Conservation (phyloP, 305 asterid genomes). For the Fraxinus dipetala region DNA sequence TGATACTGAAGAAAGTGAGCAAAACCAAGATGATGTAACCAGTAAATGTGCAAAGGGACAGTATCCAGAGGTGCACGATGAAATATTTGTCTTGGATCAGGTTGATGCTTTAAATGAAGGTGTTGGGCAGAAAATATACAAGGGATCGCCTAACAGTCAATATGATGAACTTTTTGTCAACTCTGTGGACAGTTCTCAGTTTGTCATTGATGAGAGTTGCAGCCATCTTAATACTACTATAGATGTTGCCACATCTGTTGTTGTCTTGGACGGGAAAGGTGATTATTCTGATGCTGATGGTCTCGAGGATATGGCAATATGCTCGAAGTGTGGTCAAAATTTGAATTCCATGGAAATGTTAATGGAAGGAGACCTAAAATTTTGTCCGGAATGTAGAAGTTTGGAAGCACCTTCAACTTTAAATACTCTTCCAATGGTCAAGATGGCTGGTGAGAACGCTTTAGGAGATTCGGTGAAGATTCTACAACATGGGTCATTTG, state of each 20-base stretch:
- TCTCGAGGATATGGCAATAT: conserved; percentile 35
- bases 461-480: conserved; percentile 29
- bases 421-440: conserved; percentile 22
- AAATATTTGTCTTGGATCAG: conserved; percentile 66
- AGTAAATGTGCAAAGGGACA: conserved; percentile 42
- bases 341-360: conserved; percentile 37
- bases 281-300: conserved; percentile 33
- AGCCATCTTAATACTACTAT: conserved; percentile 32
- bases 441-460: conserved; percentile 31
- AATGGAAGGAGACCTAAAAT: conserved; percentile 43
- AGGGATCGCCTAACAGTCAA: conserved; percentile 31
- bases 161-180: conserved; percentile 29
- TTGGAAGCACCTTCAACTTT: conserved; percentile 35
- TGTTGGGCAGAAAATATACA: conserved; percentile 28
- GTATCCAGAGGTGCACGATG: conserved; percentile 43
- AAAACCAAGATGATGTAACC: conserved; percentile 61
- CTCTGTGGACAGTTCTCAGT: conserved; percentile 12
- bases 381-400: conserved; percentile 62
- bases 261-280: conserved; percentile 30
- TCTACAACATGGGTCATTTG: conserved; percentile 26
- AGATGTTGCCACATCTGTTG: conserved; percentile 37
- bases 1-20: conserved; percentile 72
- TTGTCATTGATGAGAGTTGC: conserved; percentile 31
- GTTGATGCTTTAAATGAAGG: conserved; percentile 46
- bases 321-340: conserved; percentile 57